Base-by-base conservation (phyloP, 805 yeast species). In the Kodamaea lidongshanica region DNA sequence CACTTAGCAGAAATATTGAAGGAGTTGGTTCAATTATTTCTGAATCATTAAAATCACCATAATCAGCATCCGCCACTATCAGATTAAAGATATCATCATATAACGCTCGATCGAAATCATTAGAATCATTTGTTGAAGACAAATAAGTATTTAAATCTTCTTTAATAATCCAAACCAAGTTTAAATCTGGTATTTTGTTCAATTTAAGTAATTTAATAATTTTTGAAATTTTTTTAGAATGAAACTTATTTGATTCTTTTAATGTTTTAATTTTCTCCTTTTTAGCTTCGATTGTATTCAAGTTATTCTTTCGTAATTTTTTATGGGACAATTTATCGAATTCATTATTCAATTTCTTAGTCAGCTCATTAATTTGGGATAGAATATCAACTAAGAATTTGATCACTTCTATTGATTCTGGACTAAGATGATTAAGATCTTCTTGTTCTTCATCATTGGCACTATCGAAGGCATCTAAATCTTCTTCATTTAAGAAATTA, bases 21-120 rank as follows among this genome's bases (percentile, higher is more conserved):
- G 8, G 12, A 14, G 23, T 10, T 5, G 17, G 10, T 2, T 31
- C 30, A 16, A 29, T 23, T 2, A 40, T 29, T 21, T 40, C 44
- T 4, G 41, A 37, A 14, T 40, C 44, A 26, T 40, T 30, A 13
- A 30, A 25, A 8, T 34, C 36, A 15, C 30, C 20, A 25, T 29
- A 40, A 12, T 37, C 41, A 16, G 37, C 44, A 11, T 36, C 40
- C 6, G 21, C 25, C 7, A 33, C 14, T 14, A 35, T 30, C 44
- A 40, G 44, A 17, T 46, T 54, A 28, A 58, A 44, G n/a, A 65
- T 49, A 32, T 65, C 70, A 32, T 65, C 70, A 38, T 63, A 65
- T 21, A 64, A 46, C 7, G 62, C 48, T 7, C 58, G 61, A 36
- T 63, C 70, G 35, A 52, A 56, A 5, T 52, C 40, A 27, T 53